Conservation (phyloP, 139 green algal species). For the Nannochloris sp. region DNA sequence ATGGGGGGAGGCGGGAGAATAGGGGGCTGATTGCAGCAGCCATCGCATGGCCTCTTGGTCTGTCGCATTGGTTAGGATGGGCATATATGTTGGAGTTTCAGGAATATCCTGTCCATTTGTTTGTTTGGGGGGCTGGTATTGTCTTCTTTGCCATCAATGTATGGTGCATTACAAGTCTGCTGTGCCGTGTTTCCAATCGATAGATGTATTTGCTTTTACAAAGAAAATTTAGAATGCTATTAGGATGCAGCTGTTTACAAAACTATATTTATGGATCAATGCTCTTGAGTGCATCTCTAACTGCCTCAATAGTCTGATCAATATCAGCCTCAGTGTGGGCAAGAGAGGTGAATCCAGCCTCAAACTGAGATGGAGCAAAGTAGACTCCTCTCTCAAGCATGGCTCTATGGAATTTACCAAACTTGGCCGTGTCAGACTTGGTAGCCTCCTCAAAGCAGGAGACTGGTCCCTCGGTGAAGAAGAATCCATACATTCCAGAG, state of each 20-base stretch:
- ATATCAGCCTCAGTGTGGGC: constrained; percentile 94
- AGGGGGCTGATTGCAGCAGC: constrained; percentile 18
- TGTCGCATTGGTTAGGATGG: constrained; percentile 71
- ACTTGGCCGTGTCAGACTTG: constrained; percentile 85
- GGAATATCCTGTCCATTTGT: constrained; percentile 41
- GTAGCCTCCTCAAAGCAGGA: constrained; percentile 82
- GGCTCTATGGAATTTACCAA: constrained; percentile 87
- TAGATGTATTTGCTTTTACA: constrained; percentile 4
- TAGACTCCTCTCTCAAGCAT: constrained; percentile 98
- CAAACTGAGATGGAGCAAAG: constrained; percentile 87
- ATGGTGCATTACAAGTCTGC: background rate
- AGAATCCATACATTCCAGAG: constrained; percentile 98
- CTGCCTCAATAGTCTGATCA: constrained; percentile 85
- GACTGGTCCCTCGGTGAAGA: constrained; percentile 93
- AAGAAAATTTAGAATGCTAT: constrained; percentile 6
- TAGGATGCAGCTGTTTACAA: constrained; percentile 1
- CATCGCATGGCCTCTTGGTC: constrained; percentile 33
- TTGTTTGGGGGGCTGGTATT: constrained; percentile 51
- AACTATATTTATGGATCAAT: constrained; percentile 6
- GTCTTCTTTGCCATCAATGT: constrained; percentile 50
- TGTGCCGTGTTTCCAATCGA: background rate
- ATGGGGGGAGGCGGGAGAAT: background rate
- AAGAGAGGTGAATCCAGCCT: constrained; percentile 92
- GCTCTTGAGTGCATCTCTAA: constrained; percentile 29
- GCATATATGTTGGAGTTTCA: constrained; percentile 60